These are phyloP conservation scores for Penicillium aurantiogriseum DNA, from an alignment of 2,329 filamentous ascomycete genomes.

Conservation along the genomic window DNA sequence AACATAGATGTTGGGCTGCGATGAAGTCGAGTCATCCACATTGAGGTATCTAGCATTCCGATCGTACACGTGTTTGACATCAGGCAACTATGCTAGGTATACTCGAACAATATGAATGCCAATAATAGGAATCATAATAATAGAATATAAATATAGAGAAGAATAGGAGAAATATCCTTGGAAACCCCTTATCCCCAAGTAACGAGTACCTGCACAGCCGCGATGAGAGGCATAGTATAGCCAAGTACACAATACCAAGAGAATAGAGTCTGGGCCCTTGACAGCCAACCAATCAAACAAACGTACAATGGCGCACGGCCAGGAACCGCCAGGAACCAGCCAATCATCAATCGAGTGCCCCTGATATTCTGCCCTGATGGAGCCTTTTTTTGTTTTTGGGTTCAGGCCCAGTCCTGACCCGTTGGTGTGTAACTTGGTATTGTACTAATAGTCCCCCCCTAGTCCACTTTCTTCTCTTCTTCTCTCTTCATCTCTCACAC, in stretches of 20 bases:
- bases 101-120: not conserved
- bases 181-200: conserved; percentile 4
- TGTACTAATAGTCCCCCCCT: conserved; percentile 6
- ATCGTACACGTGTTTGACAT: conserved; percentile 19
- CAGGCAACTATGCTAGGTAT: not conserved
- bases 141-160: not conserved
- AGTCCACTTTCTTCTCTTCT: conserved; percentile 11
- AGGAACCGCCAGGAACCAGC: conserved; percentile 17
- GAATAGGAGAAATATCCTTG: not conserved
- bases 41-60: conserved; percentile 13
- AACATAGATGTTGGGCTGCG: not conserved
- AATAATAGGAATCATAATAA: not conserved
- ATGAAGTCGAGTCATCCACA: not conserved
- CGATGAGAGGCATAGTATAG: not conserved
- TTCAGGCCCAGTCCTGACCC: conserved; percentile 1
- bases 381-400: not conserved
- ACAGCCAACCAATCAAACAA: conserved; percentile 14
- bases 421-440: conserved; percentile 8
- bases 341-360: conserved; percentile 17
- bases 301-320: not conserved
- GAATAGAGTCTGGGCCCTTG: conserved; percentile 9
- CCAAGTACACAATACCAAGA: conserved; percentile 11
- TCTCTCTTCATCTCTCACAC: conserved; percentile 7
- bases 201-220: conserved; percentile 6
- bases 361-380: conserved; percentile 15